phyloP scores from a whole-genome alignment of 495 filamentous ascomycete genomes.

The Penicilliopsis zonata region DNA sequence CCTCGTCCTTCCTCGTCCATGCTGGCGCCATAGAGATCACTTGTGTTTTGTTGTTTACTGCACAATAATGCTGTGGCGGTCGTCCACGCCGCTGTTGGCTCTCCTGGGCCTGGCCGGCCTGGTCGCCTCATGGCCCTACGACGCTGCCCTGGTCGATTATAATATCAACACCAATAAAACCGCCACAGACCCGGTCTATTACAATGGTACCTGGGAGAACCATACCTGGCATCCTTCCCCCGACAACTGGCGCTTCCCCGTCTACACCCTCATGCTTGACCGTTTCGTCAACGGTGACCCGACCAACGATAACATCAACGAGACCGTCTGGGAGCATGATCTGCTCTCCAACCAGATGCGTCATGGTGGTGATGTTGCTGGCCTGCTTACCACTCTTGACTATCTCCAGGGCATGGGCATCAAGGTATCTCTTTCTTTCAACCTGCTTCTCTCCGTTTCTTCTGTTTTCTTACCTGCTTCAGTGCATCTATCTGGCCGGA shows the following conservation, averaged over 20 bases:
- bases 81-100: conserved; percentile 13
- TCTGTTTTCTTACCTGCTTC: conserved; percentile 1
- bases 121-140: conserved; percentile 46
- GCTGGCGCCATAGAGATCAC: too few species aligned
- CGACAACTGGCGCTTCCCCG: conserved; percentile 57
- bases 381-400: conserved; percentile 54
- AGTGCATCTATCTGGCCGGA: conserved; percentile 61
- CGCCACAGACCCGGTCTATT: conserved; percentile 48
- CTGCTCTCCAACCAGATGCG: conserved; percentile 56
- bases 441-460: not conserved
- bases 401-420: conserved; percentile 68
- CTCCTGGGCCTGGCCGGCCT: conserved; percentile 14
- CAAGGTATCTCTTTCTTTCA: conserved; percentile 30
- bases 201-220: conserved; percentile 46
- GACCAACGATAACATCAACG: conserved; percentile 59
- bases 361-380: conserved; percentile 60
- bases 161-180: conserved; percentile 53
- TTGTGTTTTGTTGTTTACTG: too few species aligned
- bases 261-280: conserved; percentile 61
- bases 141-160: conserved; percentile 37
- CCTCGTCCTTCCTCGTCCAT: too few species aligned
- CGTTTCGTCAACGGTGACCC: conserved; percentile 64
- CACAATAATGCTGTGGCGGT: conserved; percentile 14
- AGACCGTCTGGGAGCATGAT: conserved; percentile 58
- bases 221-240: conserved; percentile 42